A percentile compares a stretch with the other conserved stretches of the same genome.
These are phyloP conservation scores for Podaxis pistillaris DNA, from an alignment of 768 basidiomycete species.

Conservation along the genomic window DNA sequence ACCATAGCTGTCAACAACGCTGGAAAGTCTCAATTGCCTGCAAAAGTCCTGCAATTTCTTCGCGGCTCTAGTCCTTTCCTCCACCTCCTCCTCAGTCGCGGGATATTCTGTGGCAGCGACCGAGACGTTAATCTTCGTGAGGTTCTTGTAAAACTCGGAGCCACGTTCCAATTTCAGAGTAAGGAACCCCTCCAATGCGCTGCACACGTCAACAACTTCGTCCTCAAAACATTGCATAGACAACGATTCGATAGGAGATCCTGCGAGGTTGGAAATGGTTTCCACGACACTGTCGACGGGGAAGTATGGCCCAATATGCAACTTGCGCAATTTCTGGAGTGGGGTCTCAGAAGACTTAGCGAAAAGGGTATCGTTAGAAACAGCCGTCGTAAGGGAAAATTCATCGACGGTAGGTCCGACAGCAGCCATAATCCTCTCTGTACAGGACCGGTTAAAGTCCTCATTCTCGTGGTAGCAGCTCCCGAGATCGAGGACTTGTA, in stretches of 20 bases:
- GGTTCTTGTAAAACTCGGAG: slow-evolving; percentile 46
- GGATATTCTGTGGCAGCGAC: slow-evolving; percentile 35
- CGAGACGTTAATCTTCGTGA: slow-evolving; percentile 48
- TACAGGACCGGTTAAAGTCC: slow-evolving; percentile 51
- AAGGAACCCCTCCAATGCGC: slow-evolving; percentile 56
- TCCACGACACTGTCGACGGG: slow-evolving; percentile 59
- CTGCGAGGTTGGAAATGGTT: slow-evolving; percentile 56
- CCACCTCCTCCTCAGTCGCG: slow-evolving; percentile 32
- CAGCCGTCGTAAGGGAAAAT: slow-evolving; percentile 51
- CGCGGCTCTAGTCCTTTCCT: slow-evolving; percentile 39
- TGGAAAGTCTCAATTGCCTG: slow-evolving; percentile 42
- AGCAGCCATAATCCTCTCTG: slow-evolving; percentile 59
- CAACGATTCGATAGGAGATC: slow-evolving; percentile 56
- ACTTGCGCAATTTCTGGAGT: slow-evolving; percentile 47
- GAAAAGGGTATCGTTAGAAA: slow-evolving; percentile 38
- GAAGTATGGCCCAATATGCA: slow-evolving; percentile 63
- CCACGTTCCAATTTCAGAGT: slow-evolving; percentile 48
- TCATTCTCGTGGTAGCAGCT: slow-evolving; percentile 54
- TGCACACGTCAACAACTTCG: slow-evolving; percentile 61
- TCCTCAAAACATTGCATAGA: slow-evolving; percentile 61
- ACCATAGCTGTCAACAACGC: slow-evolving; percentile 28
- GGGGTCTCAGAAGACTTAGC: slow-evolving; percentile 44
- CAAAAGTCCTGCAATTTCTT: slow-evolving; percentile 49
- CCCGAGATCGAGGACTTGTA: slow-evolving; percentile 58
- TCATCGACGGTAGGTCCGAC: slow-evolving; percentile 54